phyloP scores from a whole-genome alignment of 345 rosid genomes.

The Citrus maxima region DNA sequence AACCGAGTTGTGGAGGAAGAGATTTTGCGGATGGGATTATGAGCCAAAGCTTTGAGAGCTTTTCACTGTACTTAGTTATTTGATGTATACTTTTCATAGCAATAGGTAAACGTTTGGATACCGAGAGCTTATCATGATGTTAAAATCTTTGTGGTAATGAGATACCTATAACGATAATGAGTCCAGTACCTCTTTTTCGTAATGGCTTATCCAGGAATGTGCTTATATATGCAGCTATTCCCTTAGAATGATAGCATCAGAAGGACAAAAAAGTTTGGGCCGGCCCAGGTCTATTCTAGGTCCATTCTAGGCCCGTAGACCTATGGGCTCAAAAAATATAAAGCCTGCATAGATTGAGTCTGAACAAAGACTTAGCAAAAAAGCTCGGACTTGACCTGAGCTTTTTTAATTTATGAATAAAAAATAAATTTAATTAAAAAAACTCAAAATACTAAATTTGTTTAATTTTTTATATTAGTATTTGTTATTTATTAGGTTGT shows the following conservation, averaged over 20 bases:
- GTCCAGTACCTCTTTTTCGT: background rate
- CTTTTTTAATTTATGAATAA: too few species aligned
- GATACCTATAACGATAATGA: conserved; percentile 22
- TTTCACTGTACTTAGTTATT: background rate
- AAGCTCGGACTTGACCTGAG: accelerated
- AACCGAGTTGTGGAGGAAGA: background rate
- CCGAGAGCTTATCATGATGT: background rate
- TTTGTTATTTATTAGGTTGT: too few species aligned
- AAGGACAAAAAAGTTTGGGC: accelerated
- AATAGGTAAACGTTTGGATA: background rate
- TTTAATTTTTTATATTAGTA: too few species aligned
- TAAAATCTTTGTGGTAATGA: background rate
- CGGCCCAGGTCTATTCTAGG: too few species aligned
- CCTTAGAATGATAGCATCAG: too few species aligned
- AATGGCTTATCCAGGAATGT: background rate
- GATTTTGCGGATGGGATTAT: background rate
- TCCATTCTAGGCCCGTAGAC: accelerated
- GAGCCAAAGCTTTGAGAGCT: background rate
- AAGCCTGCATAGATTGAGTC: accelerated
- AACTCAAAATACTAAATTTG: too few species aligned
- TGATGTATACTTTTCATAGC: background rate
- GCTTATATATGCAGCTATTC: too few species aligned
- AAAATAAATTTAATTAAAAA: too few species aligned
- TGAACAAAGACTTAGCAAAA: too few species aligned
- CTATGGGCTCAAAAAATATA: too few species aligned